Evolutionary conservation across 2,329 filamentous ascomycete species (phyloP), one percentile per base, ranked within the genome.

Genomic region (Cercospora brassicicola): DNA sequence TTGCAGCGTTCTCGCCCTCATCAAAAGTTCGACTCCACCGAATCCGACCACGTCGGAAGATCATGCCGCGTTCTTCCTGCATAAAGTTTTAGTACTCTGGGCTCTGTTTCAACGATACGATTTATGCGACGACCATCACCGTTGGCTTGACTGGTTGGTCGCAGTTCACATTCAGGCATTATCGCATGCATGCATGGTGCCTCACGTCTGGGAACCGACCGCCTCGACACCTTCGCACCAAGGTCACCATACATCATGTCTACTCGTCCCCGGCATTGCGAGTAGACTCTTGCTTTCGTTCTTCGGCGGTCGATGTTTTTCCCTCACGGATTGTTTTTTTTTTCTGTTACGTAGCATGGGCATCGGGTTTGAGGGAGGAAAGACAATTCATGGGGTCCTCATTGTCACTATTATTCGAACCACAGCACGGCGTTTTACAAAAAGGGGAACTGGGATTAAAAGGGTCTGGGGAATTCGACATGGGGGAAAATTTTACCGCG

Each of bases 1-100:
- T 56, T 67, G 65, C 65, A 66, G 68, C 65, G 56, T 70, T 70
- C 60, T 64, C 65, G 63, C 66, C 59, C 48, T 55, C 62, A 59
- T 60, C 42, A 66, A 67, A 66, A 67, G 63, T 65, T 66, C 63
- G 61, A 31, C 28, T 45, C 42, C 28, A 18, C 33, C 26, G 51
- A 62, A 63, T 57, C 45, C 62, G 31, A 62, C 36, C 39, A 63
- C 42, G 13, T 66, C 62, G 36, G 62, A 57, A 68, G 18, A 70
- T 53, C 45, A 62, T 66, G 57, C 51, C 57, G 48, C 59, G 42
- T 64, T 66, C 57, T 67, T 60, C 51, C 64, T 67, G 59, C 68
- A 67, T 42, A 61, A 59, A 60, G 51, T 64, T 62, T 36, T 55
- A 59, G 57, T 63, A 48, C 51, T 59, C 26, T 39, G 62, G 48